Conservation (phyloP, 768 basidiomycete species). For the Leccinum boreale region DNA sequence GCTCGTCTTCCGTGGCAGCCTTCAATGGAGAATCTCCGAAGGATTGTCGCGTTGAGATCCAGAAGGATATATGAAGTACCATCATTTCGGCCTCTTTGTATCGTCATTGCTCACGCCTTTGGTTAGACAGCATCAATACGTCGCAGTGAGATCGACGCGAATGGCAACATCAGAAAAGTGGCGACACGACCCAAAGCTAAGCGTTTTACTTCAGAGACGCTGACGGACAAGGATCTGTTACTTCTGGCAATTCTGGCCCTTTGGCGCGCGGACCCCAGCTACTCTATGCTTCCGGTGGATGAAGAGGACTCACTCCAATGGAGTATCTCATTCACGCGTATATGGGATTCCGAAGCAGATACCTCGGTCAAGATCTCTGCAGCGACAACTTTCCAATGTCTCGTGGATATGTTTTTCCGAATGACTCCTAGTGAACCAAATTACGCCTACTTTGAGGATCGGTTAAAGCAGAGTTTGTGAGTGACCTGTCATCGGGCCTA, state of each 20-base stretch:
- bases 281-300: constrained; percentile 48
- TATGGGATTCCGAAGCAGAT: constrained; percentile 66
- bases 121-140: constrained; percentile 47
- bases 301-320: constrained; percentile 43
- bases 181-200: constrained; percentile 60
- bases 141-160: constrained; percentile 59
- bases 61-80: constrained; percentile 56
- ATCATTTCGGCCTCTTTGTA: constrained; percentile 5
- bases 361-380: constrained; percentile 62
- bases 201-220: constrained; percentile 52
- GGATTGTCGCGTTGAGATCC: constrained; percentile 45
- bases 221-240: constrained; percentile 68
- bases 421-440: constrained; percentile 39
- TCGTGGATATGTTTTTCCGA: constrained; percentile 43
- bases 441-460: constrained; percentile 36
- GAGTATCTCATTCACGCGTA: constrained; percentile 43
- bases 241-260: constrained; percentile 66
- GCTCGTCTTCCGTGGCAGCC: constrained; percentile 54
- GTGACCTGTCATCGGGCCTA: constrained; percentile 16
- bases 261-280: constrained; percentile 57
- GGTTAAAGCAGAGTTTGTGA: constrained; percentile 49
- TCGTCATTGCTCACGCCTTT: constrained; percentile 9
- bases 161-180: constrained; percentile 51
- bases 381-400: constrained; percentile 46
- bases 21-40: constrained; percentile 47